Percentiles rank a stretch among this genome's conserved stretches.
phyloP scores from a whole-genome alignment of 768 basidiomycete genomes.

The Collybia sp. region DNA sequence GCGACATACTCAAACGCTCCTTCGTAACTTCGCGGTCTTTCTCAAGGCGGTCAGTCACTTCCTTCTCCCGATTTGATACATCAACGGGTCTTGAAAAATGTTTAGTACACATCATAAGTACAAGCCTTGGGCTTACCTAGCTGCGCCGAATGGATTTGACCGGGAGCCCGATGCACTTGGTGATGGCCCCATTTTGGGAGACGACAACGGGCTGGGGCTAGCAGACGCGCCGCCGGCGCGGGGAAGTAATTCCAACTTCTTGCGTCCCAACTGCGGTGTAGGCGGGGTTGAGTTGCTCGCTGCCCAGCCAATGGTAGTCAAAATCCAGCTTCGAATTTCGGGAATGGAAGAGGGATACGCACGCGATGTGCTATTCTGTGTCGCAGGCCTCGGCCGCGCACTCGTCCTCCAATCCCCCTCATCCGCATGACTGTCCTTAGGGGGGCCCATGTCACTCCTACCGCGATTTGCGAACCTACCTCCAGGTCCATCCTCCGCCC shows the following conservation, averaged over 20 bases:
- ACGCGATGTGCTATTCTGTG: conserved; percentile 60
- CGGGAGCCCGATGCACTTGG: conserved; percentile 31
- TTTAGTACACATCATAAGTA: conserved; percentile 1
- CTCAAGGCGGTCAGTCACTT: conserved; percentile 66
- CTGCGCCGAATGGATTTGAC: conserved; percentile 84
- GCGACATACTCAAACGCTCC: conserved; percentile 48
- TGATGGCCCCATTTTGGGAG: conserved; percentile 63
- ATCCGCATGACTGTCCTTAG: conserved; percentile 41
- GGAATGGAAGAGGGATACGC: conserved; percentile 20
- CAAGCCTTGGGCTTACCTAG: conserved; percentile 46
- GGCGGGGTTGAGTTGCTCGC: conserved; percentile 73
- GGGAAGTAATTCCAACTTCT: conserved; percentile 83
- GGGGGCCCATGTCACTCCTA: conserved; percentile 51
- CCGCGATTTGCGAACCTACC: conserved; percentile 45
- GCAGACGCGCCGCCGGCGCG: conserved; percentile 65
- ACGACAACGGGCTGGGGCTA: conserved; percentile 71
- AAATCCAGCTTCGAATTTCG: neutral
- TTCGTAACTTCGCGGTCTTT: conserved; percentile 58
- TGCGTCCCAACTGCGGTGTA: conserved; percentile 74
- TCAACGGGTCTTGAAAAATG: conserved; percentile 71
- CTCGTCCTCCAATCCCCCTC: conserved; percentile 72
- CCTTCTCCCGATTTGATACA: conserved; percentile 69
- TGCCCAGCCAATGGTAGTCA: conserved; percentile 19
- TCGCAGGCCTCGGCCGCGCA: conserved; percentile 34
- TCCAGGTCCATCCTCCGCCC: conserved; percentile 32